phyloP scores from a whole-genome alignment of 805 yeast species.

The Wickerhamomyces rabaulensis region DNA sequence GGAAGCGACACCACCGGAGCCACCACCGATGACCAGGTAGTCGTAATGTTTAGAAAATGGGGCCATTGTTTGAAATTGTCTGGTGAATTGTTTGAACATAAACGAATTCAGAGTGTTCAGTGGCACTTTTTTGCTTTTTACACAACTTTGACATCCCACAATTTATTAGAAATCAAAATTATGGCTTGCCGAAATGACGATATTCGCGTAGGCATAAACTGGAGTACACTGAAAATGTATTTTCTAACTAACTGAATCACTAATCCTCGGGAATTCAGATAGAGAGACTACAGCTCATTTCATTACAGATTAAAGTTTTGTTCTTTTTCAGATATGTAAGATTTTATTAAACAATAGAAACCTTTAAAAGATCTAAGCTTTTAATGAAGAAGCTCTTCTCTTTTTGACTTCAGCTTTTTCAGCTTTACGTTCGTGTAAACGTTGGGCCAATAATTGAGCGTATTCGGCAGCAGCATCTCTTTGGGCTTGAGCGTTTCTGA shows the following conservation, averaged over 20 bases:
- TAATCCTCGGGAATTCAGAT: no score
- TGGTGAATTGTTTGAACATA: slow-evolving; percentile 8
- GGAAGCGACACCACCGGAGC: slow-evolving; percentile 98
- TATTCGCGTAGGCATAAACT: no score
- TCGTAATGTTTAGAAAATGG: slow-evolving; percentile 64
- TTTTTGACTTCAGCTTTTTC: slow-evolving; percentile 97
- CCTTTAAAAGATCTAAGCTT: slow-evolving; percentile 47
- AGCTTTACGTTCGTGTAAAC: slow-evolving; percentile 97
- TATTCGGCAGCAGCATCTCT: slow-evolving; percentile 99
- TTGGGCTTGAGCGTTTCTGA: slow-evolving; percentile 96
- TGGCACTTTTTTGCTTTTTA: background rate
- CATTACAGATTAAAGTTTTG: background rate
- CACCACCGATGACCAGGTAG: slow-evolving; percentile 96
- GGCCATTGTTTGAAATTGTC: slow-evolving; percentile 41
- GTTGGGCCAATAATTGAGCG: slow-evolving; percentile 97
- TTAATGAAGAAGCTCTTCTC: slow-evolving; percentile 99
- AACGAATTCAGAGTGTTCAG: background rate
- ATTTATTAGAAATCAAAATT: background rate
- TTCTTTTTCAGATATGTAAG: background rate
- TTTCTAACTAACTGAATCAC: no score
- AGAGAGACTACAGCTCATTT: background rate
- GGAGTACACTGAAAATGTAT: no score
- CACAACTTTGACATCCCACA: no score
- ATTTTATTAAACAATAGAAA: background rate
- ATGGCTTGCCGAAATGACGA: background rate